phyloP scores from a whole-genome alignment of 2,329 filamentous ascomycete genomes.

The Colletotrichum musae region DNA sequence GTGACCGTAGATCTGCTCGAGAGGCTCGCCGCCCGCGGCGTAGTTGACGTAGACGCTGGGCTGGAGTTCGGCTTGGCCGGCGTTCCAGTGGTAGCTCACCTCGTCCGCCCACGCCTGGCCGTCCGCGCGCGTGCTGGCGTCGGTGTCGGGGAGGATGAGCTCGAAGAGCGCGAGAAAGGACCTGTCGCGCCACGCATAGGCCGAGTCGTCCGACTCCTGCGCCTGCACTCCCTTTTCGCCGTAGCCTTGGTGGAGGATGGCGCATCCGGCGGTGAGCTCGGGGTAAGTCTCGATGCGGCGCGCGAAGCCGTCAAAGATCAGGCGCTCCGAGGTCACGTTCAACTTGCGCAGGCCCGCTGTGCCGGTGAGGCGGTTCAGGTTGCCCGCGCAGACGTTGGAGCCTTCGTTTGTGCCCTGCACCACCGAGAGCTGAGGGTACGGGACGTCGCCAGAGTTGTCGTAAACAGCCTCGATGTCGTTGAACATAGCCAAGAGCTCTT shows the following conservation, averaged over 20 bases:
- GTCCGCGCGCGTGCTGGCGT: neutral
- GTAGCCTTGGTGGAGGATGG: constrained; percentile 46
- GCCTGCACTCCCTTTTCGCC: constrained; percentile 39
- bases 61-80: constrained; percentile 37
- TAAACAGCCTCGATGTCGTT: constrained; percentile 42
- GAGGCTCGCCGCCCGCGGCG: constrained; percentile 42
- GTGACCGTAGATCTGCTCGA: constrained; percentile 45
- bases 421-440: constrained; percentile 41
- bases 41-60: constrained; percentile 46
- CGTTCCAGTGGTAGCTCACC: constrained; percentile 40
- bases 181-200: constrained; percentile 44
- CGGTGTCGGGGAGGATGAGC: neutral
- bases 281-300: neutral
- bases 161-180: constrained; percentile 32
- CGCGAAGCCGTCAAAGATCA: neutral
- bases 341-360: neutral
- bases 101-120: constrained; percentile 12
- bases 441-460: constrained; percentile 35
- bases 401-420: constrained; percentile 11
- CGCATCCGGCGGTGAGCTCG: neutral
- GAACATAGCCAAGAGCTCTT: constrained; percentile 42
- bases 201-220: constrained; percentile 31
- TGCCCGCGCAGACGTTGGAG: neutral
- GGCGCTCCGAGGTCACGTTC: neutral
- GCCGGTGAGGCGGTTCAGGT: too few relatives aligned